Base-by-base conservation (phyloP, 495 filamentous ascomycete genomes). In the Penicillium diatomitis region DNA sequence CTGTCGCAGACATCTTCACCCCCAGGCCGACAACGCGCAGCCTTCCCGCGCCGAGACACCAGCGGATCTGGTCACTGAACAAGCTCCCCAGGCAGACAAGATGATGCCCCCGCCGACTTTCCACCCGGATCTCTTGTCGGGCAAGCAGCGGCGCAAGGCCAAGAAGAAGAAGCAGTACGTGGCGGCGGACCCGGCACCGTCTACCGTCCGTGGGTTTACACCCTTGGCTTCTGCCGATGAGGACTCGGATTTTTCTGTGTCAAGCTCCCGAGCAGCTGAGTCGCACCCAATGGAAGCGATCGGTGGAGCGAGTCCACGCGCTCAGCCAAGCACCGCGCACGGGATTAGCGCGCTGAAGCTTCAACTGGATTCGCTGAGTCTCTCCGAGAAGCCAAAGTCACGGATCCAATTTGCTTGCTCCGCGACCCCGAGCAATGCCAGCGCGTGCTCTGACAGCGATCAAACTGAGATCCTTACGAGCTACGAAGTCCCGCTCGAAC, bases 401-500 rank as follows among this genome's bases (percentile, higher is more conserved):
- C 49, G 44, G 29, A 56, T 52, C 27, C 64, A 65, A 54, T 61
- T 68, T 44, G 54, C 69, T 52, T 61, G 61, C 48, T 75, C 74
- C 8, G 64, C 56, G 40, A 70, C 72, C 12, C 67, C 73, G 29
- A 79, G 73, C 57, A 79, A 77, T 48, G 72, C 74, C 20, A 79
- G 79, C 55, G 70, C 72, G 2, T 70, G 71, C 34, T 86, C 84
- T 6, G 80, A 82, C 32, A 72, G 54, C 50, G 65, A 64, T 69
- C 76, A 69, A 62, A 83, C 69, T 2, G 74, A 81, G 50, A 64
- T 73, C 9, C 69, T 81, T 66, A 81, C 81, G n/a, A 86, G 82
- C 56, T 97, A 97, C 57, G 90, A 96, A 67, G 81, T 98, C 47
- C 80, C 83, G 38, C 71, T 98, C 33, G 88, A 95, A 47, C 66